phyloP scores from a whole-genome alignment of 805 yeast species.

The Saccharomycopsis sp. region DNA sequence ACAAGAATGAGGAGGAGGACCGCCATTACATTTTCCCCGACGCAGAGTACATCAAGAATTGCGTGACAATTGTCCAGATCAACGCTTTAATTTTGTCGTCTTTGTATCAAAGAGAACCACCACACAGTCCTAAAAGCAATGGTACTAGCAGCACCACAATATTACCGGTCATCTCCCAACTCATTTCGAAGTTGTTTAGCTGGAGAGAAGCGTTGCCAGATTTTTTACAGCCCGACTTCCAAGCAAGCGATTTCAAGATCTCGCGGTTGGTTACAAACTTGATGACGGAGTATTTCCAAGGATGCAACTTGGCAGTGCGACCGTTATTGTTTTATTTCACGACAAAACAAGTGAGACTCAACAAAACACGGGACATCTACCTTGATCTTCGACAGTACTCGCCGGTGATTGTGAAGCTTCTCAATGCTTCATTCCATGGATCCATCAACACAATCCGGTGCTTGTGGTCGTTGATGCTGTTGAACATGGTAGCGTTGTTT shows the following conservation, averaged over 20 bases:
- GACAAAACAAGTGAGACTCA: conserved; percentile 49
- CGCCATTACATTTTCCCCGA: conserved; percentile 67
- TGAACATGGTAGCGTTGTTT: conserved; percentile 74
- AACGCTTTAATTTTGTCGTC: conserved; percentile 65
- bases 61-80: conserved; percentile 71
- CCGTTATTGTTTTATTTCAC: conserved; percentile 73
- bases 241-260: conserved; percentile 40
- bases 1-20: conserved; percentile 49
- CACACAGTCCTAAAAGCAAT: no score
- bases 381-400: conserved; percentile 63
- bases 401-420: conserved; percentile 52
- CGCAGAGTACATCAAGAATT: conserved; percentile 65
- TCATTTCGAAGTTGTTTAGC: conserved; percentile 53
- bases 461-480: conserved; percentile 65
- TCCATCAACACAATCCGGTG: conserved; percentile 67
- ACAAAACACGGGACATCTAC: conserved; percentile 38
- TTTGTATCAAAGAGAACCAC: conserved; percentile 67
- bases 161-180: conserved; percentile 60
- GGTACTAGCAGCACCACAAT: conserved; percentile 69
- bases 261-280: conserved; percentile 62
- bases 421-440: conserved; percentile 74
- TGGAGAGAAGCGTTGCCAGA: conserved; percentile 64
- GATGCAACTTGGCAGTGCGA: conserved; percentile 68
- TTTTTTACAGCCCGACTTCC: conserved; percentile 57
- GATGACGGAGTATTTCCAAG: conserved; percentile 79